Percentiles rank a stretch among this genome's conserved stretches.
phyloP scores from a whole-genome alignment of 2,329 filamentous ascomycete genomes.

The Alternaria conjuncta region DNA sequence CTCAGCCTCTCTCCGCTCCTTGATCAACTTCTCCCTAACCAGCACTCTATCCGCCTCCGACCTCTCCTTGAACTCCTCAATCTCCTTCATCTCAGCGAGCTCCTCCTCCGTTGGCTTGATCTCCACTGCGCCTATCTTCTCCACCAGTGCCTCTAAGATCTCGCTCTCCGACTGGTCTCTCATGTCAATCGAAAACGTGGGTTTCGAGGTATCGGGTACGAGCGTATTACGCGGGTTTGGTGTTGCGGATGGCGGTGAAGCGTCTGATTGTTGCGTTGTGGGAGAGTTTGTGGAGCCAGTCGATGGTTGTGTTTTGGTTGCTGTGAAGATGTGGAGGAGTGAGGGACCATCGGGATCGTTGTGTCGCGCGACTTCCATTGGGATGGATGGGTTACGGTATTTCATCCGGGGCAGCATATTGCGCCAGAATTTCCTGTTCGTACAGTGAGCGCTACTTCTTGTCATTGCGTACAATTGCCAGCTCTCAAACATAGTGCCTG shows the following conservation, averaged over 20 bases:
- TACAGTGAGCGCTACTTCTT: not conserved
- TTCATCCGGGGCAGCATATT: conserved; percentile 84
- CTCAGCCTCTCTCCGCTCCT: conserved; percentile 67
- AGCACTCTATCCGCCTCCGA: conserved; percentile 63
- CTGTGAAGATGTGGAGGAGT: conserved; percentile 42
- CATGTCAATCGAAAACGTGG: conserved; percentile 61
- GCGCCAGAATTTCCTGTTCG: conserved; percentile 82
- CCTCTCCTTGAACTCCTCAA: conserved; percentile 62
- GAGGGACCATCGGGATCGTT: conserved; percentile 49
- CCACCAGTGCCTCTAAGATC: conserved; percentile 69
- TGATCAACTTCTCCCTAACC: conserved; percentile 60
- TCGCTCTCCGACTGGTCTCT: conserved; percentile 65
- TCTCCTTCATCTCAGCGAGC: conserved; percentile 61
- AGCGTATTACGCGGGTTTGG: conserved; percentile 33
- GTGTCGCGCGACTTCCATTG: conserved; percentile 81
- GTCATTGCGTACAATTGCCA: not conserved
- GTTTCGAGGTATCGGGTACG: conserved; percentile 43
- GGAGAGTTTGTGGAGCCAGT: conserved; percentile 14
- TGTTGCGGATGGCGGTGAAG: conserved; percentile 22
- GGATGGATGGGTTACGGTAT: conserved; percentile 87
- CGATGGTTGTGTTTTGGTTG: conserved; percentile 26
- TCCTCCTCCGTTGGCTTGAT: conserved; percentile 68
- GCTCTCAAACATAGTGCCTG: no score
- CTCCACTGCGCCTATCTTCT: conserved; percentile 65
- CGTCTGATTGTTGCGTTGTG: conserved; percentile 23